Evolutionary conservation across 2,329 filamentous ascomycete species (phyloP).

Genomic region (Malbranchea cinnamomea): DNA sequence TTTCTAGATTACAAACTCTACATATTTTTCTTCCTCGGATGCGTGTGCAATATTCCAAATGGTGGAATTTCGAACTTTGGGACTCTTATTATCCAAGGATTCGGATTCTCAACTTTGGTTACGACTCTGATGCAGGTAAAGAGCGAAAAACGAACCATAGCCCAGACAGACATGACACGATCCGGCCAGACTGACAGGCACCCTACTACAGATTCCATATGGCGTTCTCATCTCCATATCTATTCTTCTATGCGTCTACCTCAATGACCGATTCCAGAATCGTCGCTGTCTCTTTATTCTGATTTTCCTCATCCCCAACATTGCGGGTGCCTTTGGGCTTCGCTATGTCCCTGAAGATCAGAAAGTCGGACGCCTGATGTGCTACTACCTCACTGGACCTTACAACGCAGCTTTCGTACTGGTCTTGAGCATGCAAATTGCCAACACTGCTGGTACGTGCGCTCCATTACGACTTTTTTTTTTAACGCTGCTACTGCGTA

Average conservation of each 20-base stretch:
- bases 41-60: slow-evolving; percentile 38
- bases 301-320: slow-evolving; percentile 43
- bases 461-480: slow-evolving; percentile 17
- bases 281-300: slow-evolving; percentile 39
- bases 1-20: slow-evolving; percentile 45
- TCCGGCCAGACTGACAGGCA: background rate
- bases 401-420: slow-evolving; percentile 41
- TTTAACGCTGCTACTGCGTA: background rate
- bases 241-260: slow-evolving; percentile 34
- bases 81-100: slow-evolving; percentile 43
- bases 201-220: slow-evolving; percentile 30
- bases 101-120: slow-evolving; percentile 40
- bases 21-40: slow-evolving; percentile 39
- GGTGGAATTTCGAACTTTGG: slow-evolving; percentile 46
- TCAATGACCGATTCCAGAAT: slow-evolving; percentile 34
- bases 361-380: slow-evolving; percentile 38
- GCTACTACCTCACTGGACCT: slow-evolving; percentile 42
- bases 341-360: slow-evolving; percentile 37
- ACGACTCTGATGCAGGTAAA: slow-evolving; percentile 38
- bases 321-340: slow-evolving; percentile 44
- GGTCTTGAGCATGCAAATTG: slow-evolving; percentile 31
- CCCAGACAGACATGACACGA: background rate
- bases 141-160: background rate
- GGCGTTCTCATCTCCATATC: slow-evolving; percentile 36
- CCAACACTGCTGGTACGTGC: slow-evolving; percentile 27